These are phyloP conservation scores for Lepiota subincarnata DNA, from an alignment of 768 basidiomycete genomes.

Conservation along the genomic window DNA sequence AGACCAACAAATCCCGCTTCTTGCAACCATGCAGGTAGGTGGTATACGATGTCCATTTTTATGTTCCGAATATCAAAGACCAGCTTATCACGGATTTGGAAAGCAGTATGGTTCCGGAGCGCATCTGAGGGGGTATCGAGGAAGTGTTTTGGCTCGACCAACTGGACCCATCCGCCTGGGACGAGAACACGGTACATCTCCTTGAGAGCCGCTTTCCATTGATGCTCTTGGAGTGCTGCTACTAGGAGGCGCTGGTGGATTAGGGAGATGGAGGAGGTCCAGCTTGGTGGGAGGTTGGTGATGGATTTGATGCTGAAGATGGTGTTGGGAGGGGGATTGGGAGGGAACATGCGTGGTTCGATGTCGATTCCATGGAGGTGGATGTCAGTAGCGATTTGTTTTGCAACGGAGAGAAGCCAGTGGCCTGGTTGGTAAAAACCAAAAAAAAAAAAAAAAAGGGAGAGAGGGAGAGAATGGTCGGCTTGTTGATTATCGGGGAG, in stretches of 20 bases:
- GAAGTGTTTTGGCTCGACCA: slow-evolving; percentile 3
- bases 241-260: slow-evolving; percentile 5
- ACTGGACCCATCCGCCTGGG: slow-evolving; percentile 14
- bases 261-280: not conserved
- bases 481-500: not conserved
- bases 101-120: not conserved
- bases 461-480: not conserved
- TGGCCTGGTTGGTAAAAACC: not conserved
- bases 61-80: not conserved
- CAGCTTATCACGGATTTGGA: not conserved
- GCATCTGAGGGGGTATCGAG: not conserved
- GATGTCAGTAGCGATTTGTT: not conserved
- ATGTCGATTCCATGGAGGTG: not conserved
- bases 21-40: not conserved
- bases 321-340: not conserved
- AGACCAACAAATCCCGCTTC: slow-evolving; percentile 7
- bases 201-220: slow-evolving; percentile 8
- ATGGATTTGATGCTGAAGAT: not conserved
- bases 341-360: not conserved
- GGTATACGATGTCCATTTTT: slow-evolving; percentile 1
- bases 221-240: not conserved
- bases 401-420: slow-evolving; percentile 1
- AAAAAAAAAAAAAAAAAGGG: too few relatives aligned
- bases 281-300: not conserved
- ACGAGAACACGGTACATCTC: slow-evolving; percentile 8